A percentile compares a stretch with the other conserved stretches of the same genome.
Evolutionary conservation across 2,329 filamentous ascomycete genomes (phyloP).

Genomic region (Sporothrix inflata): DNA sequence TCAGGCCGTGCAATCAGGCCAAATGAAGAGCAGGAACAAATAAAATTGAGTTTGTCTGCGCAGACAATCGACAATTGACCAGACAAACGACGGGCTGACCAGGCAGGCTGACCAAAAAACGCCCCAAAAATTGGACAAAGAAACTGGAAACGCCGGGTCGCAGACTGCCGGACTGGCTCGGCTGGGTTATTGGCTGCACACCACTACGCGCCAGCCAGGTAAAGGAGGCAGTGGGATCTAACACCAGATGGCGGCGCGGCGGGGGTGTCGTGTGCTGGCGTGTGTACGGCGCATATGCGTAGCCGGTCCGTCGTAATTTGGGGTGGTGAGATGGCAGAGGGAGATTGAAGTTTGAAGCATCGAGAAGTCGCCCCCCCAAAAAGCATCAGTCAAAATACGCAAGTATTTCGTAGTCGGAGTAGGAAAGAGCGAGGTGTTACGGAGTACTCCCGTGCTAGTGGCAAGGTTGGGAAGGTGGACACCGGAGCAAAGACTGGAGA

Average conservation of each 20-base stretch:
- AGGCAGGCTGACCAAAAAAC: background rate
- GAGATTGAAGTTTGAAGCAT: background rate
- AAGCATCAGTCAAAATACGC: background rate
- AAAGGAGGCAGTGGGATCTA: background rate
- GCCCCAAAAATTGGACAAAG: background rate
- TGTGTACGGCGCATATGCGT: background rate
- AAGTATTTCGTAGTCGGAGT: background rate
- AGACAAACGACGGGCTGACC: background rate
- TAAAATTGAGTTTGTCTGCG: background rate
- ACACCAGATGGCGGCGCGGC: background rate
- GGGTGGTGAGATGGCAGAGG: background rate
- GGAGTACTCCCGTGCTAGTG: background rate
- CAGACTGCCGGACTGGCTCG: slow-evolving; percentile 22
- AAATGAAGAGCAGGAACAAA: background rate
- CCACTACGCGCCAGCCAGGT: slow-evolving; percentile 21
- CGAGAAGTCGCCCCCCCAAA: background rate
- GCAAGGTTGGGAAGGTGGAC: slow-evolving; percentile 24
- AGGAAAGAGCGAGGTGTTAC: background rate
- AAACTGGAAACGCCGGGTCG: slow-evolving; percentile 24
- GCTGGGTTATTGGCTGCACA: slow-evolving; percentile 19
- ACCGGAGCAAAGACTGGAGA: slow-evolving; percentile 18
- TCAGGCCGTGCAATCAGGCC: background rate
- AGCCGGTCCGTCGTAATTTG: background rate
- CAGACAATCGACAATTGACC: slow-evolving; percentile 4
- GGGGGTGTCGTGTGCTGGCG: background rate